phyloP scores from a whole-genome alignment of 108 stramenopile species.

The Poteriospumella lacustris region DNA sequence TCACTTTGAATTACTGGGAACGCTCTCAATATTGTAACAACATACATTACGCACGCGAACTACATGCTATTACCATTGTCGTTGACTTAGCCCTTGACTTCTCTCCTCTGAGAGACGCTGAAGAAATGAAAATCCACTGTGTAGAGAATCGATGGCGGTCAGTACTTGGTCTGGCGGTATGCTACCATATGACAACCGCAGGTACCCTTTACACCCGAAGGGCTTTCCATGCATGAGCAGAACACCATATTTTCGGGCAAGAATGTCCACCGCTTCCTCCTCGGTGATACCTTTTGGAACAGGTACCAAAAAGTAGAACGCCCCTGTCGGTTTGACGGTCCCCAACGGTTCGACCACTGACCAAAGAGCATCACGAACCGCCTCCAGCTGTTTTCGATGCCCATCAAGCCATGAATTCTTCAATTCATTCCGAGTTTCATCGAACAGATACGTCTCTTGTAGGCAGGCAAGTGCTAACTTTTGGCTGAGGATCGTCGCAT shows the following conservation, averaged over 20 bases:
- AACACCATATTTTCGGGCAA: not conserved
- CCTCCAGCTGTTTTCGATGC: slow-evolving; percentile 62
- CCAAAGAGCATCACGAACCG: slow-evolving; percentile 63
- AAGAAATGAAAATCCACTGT: no score
- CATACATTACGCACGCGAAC: no score
- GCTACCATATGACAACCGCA: slow-evolving; percentile 4
- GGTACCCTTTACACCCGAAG: not conserved
- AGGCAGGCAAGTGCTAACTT: not conserved
- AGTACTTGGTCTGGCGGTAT: not conserved
- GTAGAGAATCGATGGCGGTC: not conserved
- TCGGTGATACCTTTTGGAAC: slow-evolving; percentile 49
- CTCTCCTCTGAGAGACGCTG: no score
- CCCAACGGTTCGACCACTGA: slow-evolving; percentile 61
- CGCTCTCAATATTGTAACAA: no score
- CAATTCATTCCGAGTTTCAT: slow-evolving; percentile 25
- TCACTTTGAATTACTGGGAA: no score
- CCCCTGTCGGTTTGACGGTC: slow-evolving; percentile 70
- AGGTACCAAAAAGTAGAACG: slow-evolving; percentile 85
- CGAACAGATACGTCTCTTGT: not conserved
- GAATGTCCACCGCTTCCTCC: slow-evolving; percentile 6
- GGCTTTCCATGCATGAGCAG: not conserved
- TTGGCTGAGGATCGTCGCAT: not conserved
- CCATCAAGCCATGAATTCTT: slow-evolving; percentile 60
- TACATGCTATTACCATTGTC: no score
- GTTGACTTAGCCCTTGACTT: no score